phyloP scores from a whole-genome alignment of 495 filamentous ascomycete species.

The Tetracladium marchalianum region DNA sequence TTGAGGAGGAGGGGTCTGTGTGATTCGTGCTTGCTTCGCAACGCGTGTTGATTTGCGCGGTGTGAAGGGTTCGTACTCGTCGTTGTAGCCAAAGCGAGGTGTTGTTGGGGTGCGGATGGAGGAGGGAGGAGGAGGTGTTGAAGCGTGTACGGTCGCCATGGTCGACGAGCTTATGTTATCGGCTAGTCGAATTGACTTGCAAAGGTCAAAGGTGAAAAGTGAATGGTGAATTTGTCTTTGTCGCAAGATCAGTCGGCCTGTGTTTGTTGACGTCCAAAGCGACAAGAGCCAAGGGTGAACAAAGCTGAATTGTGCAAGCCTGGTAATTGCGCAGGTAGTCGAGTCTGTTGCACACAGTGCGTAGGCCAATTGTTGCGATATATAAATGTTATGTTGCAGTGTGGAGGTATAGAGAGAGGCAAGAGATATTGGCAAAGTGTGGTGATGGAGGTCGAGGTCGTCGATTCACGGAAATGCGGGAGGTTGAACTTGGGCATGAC shows the following conservation, averaged over 20 bases:
- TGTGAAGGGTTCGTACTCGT: slow-evolving; percentile 61
- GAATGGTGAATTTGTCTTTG: not conserved
- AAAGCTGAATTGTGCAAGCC: not conserved
- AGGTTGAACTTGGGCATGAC: not conserved
- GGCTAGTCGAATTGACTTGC: not conserved
- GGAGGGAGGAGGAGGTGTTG: slow-evolving; percentile 55
- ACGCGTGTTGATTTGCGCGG: slow-evolving; percentile 48
- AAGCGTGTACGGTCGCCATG: slow-evolving; percentile 38
- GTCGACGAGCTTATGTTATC: not conserved
- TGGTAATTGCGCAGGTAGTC: too few relatives aligned
- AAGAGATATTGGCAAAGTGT: not conserved
- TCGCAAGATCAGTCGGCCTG: not conserved
- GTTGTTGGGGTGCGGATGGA: slow-evolving; percentile 58
- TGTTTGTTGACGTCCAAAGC: not conserved
- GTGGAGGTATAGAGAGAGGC: not conserved
- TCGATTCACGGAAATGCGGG: not conserved
- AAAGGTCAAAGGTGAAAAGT: not conserved
- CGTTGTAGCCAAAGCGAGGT: slow-evolving; percentile 59
- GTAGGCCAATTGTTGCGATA: too few relatives aligned
- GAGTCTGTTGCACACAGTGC: too few relatives aligned
- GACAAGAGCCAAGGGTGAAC: not conserved
- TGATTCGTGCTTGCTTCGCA: slow-evolving; percentile 16
- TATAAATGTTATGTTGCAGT: too few relatives aligned
- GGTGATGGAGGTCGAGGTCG: not conserved
- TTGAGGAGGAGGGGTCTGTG: slow-evolving; percentile 22